These are phyloP conservation scores for Allomyces macrogynus DNA, from an alignment of 192 early-diverging fungal genomes.

Conservation along the genomic window DNA sequence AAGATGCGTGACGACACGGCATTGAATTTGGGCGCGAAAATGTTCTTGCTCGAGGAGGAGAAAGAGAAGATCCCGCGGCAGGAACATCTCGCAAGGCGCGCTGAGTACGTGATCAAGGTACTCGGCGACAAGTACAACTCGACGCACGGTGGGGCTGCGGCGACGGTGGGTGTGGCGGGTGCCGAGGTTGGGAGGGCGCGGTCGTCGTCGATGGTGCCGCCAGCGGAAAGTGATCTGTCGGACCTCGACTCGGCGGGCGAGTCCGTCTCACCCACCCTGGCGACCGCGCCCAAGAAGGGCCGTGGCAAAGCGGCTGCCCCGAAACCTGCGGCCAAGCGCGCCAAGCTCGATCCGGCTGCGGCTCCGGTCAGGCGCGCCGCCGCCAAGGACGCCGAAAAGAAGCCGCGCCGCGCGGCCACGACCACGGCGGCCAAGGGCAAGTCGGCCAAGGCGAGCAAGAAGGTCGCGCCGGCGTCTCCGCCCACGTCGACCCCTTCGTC, in stretches of 20 bases:
- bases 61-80: slow-evolving; percentile 50
- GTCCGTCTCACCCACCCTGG: not conserved
- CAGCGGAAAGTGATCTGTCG: slow-evolving; percentile 5
- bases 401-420: not conserved
- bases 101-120: slow-evolving; percentile 74
- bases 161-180: slow-evolving; percentile 20
- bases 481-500: no score
- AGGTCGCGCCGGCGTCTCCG: no score
- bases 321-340: no score
- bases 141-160: no score
- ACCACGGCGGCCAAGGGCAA: slow-evolving; percentile 7
- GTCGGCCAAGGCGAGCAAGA: slow-evolving; percentile 1
- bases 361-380: no score
- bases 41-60: slow-evolving; percentile 59
- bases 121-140: slow-evolving; percentile 32
- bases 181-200: slow-evolving; percentile 2
- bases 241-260: slow-evolving; percentile 1
- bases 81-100: slow-evolving; percentile 65
- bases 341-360: no score
- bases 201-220: slow-evolving; percentile 8
- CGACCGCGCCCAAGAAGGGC: not conserved
- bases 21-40: slow-evolving; percentile 51
- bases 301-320: not conserved
- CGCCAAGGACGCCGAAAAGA: no score
- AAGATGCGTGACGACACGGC: slow-evolving; percentile 57